These are phyloP conservation scores for Auxenochlorella protothecoides DNA, from an alignment of 139 green algal genomes.

Conservation along the genomic window DNA sequence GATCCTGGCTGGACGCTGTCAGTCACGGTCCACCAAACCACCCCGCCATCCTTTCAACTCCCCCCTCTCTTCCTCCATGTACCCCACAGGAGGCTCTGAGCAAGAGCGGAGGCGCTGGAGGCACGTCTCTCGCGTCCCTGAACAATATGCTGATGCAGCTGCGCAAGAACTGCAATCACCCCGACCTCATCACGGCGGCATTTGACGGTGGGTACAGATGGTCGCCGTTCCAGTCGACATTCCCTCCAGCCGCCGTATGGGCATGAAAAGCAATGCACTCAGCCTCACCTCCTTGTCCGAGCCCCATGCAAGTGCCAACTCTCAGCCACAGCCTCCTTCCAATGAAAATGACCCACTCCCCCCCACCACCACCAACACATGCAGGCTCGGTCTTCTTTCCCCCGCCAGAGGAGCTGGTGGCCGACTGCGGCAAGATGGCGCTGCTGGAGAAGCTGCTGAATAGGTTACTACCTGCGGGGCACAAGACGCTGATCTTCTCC, in stretches of 20 bases:
- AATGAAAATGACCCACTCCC: too few species aligned
- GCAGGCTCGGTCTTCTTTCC: conserved; percentile 40
- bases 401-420: conserved; percentile 54
- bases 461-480: conserved; percentile 40
- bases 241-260: too few species aligned
- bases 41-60: neutral
- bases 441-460: conserved; percentile 81
- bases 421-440: conserved; percentile 89
- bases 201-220: conserved; percentile 25
- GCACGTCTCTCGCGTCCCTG: conserved; percentile 33
- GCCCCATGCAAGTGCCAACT: too few species aligned
- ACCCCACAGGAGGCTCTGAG: conserved; percentile 22
- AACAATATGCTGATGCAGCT: conserved; percentile 97
- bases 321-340: too few species aligned
- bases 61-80: too few species aligned
- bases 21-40: neutral
- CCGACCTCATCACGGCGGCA: conserved; percentile 80
- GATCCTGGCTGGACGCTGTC: too few species aligned
- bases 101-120: conserved; percentile 3
- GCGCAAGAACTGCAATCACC: conserved; percentile 98
- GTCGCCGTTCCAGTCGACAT: too few species aligned
- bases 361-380: neutral
- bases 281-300: too few species aligned
- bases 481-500: conserved; percentile 93
- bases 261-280: too few species aligned